Percentiles rank a stretch among this genome's conserved stretches.
These are phyloP conservation scores for Pugionium dolabratum DNA, from an alignment of 345 rosid species.

Conservation along the genomic window DNA sequence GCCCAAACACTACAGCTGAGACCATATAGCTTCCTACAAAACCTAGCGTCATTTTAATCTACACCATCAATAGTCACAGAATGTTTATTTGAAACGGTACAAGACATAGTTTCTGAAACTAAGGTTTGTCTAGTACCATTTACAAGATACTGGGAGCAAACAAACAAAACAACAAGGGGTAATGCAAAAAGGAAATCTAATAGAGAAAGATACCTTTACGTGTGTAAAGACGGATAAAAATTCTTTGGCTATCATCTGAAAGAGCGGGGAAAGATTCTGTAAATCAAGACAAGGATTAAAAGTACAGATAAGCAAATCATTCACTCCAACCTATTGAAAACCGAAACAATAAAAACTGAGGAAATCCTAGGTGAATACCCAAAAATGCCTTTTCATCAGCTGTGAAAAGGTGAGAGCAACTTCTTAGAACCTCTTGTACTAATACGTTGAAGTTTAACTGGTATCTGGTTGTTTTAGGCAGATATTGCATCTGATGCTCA, in stretches of 20 bases:
- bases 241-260: conserved; percentile 75
- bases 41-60: conserved; percentile 15
- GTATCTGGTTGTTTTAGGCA: conserved; percentile 56
- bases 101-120: conserved; percentile 6
- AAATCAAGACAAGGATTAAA: conserved; percentile 30
- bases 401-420: conserved; percentile 61
- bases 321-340: conserved; percentile 5
- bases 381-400: conserved; percentile 63
- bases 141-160: not conserved
- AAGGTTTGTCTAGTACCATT: conserved; percentile 6
- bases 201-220: conserved; percentile 62
- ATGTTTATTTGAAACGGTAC: conserved; percentile 1
- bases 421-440: conserved; percentile 63
- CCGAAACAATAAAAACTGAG: not conserved
- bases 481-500: conserved; percentile 48
- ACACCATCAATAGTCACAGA: not conserved
- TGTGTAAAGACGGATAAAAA: conserved; percentile 80
- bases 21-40: conserved; percentile 11
- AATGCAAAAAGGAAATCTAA: not conserved
- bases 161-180: conserved; percentile 8
- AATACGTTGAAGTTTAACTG: conserved; percentile 70
- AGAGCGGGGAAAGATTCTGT: conserved; percentile 72
- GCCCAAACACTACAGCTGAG: conserved; percentile 8
- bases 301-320: conserved; percentile 6
- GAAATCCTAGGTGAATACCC: conserved; percentile 47